Conservation (phyloP, 495 filamentous ascomycete genomes). For the Evansstolkia leycettana region DNA sequence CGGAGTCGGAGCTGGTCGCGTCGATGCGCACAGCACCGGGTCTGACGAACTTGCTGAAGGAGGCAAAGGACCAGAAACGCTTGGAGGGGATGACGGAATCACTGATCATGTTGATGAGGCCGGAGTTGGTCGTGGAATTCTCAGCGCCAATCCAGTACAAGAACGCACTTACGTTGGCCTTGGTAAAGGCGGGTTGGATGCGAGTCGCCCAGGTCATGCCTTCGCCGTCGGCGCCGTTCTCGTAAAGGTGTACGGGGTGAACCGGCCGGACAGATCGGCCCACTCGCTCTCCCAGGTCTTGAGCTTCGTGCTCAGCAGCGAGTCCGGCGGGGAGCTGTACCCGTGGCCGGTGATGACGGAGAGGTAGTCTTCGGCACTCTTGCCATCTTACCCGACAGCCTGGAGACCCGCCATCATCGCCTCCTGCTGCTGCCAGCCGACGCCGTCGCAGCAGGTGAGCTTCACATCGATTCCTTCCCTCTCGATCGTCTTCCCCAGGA, state of each 20-base stretch:
- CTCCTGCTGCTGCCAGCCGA: constrained; percentile 30
- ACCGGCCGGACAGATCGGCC: constrained; percentile 33
- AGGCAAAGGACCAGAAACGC: constrained; percentile 40
- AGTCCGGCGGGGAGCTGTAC: constrained; percentile 27
- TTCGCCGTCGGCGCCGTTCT: constrained; percentile 31
- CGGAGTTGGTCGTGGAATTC: constrained; percentile 18
- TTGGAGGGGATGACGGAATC: constrained; percentile 25
- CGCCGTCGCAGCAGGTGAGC: constrained; percentile 40
- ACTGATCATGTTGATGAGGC: constrained; percentile 25
- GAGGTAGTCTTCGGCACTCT: constrained; percentile 26
- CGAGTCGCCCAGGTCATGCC: constrained; percentile 44
- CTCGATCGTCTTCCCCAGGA: constrained; percentile 29
- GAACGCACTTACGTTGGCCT: constrained; percentile 32
- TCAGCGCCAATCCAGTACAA: constrained; percentile 39
- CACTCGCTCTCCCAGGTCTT: constrained; percentile 40
- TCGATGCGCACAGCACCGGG: constrained; percentile 33
- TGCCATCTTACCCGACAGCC: too few species aligned
- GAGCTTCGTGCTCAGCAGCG: constrained; percentile 23
- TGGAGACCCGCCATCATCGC: constrained; percentile 27
- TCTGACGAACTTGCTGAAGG: constrained; percentile 32
- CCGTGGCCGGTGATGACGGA: constrained; percentile 35
- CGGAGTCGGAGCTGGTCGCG: constrained; percentile 16
- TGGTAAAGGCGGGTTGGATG: constrained; percentile 31
- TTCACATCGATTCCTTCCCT: constrained; percentile 20
- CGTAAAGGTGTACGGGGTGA: constrained; percentile 34